A percentile compares a stretch with the other conserved stretches of the same genome.
Conservation (phyloP, 73 alveolate species). For the Symbiodinium natans region DNA sequence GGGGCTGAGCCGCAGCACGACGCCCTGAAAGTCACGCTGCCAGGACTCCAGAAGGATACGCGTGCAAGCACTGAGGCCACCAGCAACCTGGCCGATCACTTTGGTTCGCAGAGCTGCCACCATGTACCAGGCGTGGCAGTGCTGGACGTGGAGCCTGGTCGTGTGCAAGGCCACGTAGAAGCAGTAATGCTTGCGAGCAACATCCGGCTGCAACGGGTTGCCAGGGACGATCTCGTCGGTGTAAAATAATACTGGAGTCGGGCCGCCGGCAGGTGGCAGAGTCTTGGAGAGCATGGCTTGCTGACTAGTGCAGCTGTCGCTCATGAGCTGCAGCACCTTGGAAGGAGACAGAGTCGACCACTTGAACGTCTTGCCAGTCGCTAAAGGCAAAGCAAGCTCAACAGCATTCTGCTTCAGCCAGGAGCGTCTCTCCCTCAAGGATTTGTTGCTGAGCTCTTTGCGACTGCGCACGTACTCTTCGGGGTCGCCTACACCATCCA, state of each 20-base stretch:
- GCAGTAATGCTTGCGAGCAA: background rate
- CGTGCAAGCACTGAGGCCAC: background rate
- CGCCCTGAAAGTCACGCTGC: background rate
- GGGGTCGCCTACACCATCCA: too few relatives aligned
- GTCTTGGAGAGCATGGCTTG: too few relatives aligned
- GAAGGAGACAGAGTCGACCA: too few relatives aligned
- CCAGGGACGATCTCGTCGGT: slow-evolving; percentile 11
- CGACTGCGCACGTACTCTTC: too few relatives aligned
- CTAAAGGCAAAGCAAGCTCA: too few relatives aligned
- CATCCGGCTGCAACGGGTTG: background rate
- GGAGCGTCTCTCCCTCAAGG: too few relatives aligned
- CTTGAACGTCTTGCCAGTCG: too few relatives aligned
- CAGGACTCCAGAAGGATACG: background rate
- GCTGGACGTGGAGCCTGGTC: background rate
- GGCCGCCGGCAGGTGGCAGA: background rate
- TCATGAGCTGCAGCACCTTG: too few relatives aligned
- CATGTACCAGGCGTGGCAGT: background rate
- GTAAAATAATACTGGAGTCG: background rate
- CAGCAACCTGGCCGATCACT: background rate
- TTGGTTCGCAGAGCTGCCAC: background rate
- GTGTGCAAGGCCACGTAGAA: background rate
- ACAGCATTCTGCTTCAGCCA: too few relatives aligned
- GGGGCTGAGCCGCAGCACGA: background rate
- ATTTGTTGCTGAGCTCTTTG: too few relatives aligned
- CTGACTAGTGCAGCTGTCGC: too few relatives aligned